Evolutionary conservation across 805 yeast species (phyloP), one percentile per base, ranked within the genome.

Genomic region (Priceomyces melissophilus): DNA sequence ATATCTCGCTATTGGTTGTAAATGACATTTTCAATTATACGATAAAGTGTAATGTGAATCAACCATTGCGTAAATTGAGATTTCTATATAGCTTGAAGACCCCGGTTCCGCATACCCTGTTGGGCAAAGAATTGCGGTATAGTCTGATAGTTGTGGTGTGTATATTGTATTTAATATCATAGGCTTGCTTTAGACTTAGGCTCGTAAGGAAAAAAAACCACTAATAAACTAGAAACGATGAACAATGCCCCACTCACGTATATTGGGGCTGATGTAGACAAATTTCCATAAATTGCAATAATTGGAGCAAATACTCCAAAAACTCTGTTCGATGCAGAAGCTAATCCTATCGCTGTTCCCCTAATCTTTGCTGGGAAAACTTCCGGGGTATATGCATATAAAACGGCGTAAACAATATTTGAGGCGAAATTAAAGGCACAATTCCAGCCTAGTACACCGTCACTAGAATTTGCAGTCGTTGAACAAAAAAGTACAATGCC

Each of bases 331-430:
- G 68, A 65, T 5, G 78, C 77, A n/a, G 83, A 69, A 7, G 81
- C 76, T 12, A 81, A 48, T 3, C 84, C 82, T 32, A 75, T 74
- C 35, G 82, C 86, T 1, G 86, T 80, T 11, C 81, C 81, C 44
- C 72, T 50, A 30, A 65, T 58, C 38, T 55, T 60, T 1, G 71
- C 53, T 30, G 81, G 81, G 57, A 81, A 71, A 16, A 78, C 75
- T 53, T 81, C 84, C 0, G 86, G 87, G 3, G 85, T 79, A 53
- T 78, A 80, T 3, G 85, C 86, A 51, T 79, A 81, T 14, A 81
- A 59, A 15, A 76, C 74, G 3, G 81, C 83, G 54, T 77, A 80
- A 69, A 67, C 65, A 35, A 78, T 65, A 56, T 75, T 78, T 13
- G 82, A 76, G 28, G 74, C 73, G 42, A 67, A 63, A 34, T 60